Conservation (phyloP, 2,329 filamentous ascomycete species). For the Pleoardoris graminearum region DNA sequence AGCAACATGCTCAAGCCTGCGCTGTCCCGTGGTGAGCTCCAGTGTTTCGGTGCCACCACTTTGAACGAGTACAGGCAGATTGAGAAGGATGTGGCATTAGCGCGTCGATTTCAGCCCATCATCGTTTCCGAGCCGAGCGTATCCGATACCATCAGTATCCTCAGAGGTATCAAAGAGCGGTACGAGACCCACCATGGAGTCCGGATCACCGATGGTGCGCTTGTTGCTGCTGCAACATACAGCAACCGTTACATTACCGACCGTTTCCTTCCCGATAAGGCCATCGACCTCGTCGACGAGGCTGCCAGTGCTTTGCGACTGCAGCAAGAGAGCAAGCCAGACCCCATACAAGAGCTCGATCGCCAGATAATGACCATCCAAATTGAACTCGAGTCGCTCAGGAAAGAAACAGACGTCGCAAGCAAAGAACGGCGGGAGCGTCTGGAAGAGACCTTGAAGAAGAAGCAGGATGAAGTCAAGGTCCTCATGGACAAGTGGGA, state of each 20-base stretch:
- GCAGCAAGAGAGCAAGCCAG: conserved; percentile 96
- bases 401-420: conserved; percentile 90
- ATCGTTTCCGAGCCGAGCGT: conserved; percentile 89
- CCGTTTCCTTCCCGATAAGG: conserved; percentile 93
- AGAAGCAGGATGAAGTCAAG: conserved; percentile 75
- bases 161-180: conserved; percentile 94
- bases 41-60: conserved; percentile 94
- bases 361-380: conserved; percentile 97
- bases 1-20: conserved; percentile 94
- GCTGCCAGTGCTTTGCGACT: conserved; percentile 86
- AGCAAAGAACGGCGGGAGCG: conserved; percentile 87
- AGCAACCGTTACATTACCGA: conserved; percentile 97
- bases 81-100: conserved; percentile 93
- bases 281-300: conserved; percentile 95
- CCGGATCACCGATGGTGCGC: conserved; percentile 85
- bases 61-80: conserved; percentile 89
- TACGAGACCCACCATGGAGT: conserved; percentile 98
- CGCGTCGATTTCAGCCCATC: conserved; percentile 91
- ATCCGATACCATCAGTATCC: conserved; percentile 89
- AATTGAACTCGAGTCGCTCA: conserved; percentile 90
- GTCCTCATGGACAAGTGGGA: conserved; percentile 84
- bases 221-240: conserved; percentile 89
- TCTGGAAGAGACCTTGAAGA: conserved; percentile 74
- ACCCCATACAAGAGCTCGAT: conserved; percentile 88
- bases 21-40: conserved; percentile 86